These are phyloP conservation scores for Smittium mucronatum DNA, from an alignment of 371 early-diverging fungal genomes.

Conservation along the genomic window DNA sequence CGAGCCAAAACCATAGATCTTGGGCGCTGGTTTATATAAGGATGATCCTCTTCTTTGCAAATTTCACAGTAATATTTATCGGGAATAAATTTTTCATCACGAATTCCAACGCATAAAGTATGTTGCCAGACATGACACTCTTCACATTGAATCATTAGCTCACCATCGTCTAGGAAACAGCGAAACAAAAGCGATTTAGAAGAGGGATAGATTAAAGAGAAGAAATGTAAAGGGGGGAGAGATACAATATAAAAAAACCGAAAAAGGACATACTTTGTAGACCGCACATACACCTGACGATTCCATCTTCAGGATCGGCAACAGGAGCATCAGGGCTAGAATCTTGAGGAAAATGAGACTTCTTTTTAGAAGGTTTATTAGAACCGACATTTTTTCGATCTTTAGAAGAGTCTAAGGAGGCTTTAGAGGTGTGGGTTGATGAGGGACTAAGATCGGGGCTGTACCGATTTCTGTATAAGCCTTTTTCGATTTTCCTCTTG, in stretches of 20 bases:
- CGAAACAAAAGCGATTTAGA: not conserved
- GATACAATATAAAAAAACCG: not conserved
- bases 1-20: slow-evolving; percentile 23
- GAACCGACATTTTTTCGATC: not conserved
- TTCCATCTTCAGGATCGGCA: slow-evolving; percentile 43
- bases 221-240: not conserved
- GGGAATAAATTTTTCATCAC: slow-evolving; percentile 49
- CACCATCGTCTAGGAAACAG: slow-evolving; percentile 44
- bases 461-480: not conserved
- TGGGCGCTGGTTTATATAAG: slow-evolving; percentile 35
- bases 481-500: not conserved
- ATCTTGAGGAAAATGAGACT: not conserved
- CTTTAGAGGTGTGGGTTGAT: not conserved
- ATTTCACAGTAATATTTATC: slow-evolving; percentile 79
- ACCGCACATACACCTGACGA: slow-evolving; percentile 70
- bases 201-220: not conserved
- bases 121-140: slow-evolving; percentile 86
- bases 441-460: not conserved
- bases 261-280: slow-evolving; percentile 42
- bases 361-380: not conserved
- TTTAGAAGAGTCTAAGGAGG: not conserved
- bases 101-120: slow-evolving; percentile 67
- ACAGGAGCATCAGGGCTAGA: slow-evolving; percentile 13
- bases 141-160: slow-evolving; percentile 82
- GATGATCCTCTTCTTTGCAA: slow-evolving; percentile 65